Conservation (phyloP, 495 filamentous ascomycete species). For the Chlorociboria aeruginascens region DNA sequence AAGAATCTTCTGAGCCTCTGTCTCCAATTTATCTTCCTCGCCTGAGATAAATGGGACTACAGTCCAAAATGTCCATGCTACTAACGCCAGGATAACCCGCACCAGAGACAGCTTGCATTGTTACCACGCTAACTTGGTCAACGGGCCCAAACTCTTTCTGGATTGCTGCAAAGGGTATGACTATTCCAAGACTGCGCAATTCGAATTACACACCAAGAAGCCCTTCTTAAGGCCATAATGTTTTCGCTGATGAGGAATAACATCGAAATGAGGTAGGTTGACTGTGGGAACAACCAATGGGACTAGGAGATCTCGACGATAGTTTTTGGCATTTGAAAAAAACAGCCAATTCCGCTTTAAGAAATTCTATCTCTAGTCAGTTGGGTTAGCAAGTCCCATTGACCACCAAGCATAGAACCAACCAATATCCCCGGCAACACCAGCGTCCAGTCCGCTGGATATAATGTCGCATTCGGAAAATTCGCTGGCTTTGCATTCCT, state of each 20-base stretch:
- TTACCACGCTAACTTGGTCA: constrained; percentile 66
- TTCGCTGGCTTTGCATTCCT: constrained; percentile 60
- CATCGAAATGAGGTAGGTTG: constrained; percentile 63
- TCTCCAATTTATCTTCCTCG: constrained; percentile 81
- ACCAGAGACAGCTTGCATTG: constrained; percentile 68
- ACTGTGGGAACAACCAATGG: constrained; percentile 79
- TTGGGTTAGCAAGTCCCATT: too few species aligned
- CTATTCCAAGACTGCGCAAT: constrained; percentile 85
- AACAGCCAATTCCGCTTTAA: constrained; percentile 65
- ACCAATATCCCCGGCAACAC: constrained; percentile 73
- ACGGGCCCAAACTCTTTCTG: constrained; percentile 65
- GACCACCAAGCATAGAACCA: constrained; percentile 10
- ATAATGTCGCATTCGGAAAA: constrained; percentile 81
- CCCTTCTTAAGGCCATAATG: constrained; percentile 58
- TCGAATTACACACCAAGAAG: constrained; percentile 81
- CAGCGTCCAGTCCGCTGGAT: constrained; percentile 76
- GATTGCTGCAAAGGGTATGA: constrained; percentile 78
- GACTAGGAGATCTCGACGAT: constrained; percentile 70
- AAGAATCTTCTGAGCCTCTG: constrained; percentile 77
- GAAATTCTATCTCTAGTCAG: constrained; percentile 57
- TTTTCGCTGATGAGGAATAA: constrained; percentile 65
- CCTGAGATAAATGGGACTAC: constrained; percentile 79
- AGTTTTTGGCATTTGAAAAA: constrained; percentile 87
- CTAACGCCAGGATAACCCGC: constrained; percentile 83
- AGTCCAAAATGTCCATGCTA: constrained; percentile 58